Evolutionary conservation across 495 filamentous ascomycete species (phyloP).

Genomic region (Xylaria castorea): DNA sequence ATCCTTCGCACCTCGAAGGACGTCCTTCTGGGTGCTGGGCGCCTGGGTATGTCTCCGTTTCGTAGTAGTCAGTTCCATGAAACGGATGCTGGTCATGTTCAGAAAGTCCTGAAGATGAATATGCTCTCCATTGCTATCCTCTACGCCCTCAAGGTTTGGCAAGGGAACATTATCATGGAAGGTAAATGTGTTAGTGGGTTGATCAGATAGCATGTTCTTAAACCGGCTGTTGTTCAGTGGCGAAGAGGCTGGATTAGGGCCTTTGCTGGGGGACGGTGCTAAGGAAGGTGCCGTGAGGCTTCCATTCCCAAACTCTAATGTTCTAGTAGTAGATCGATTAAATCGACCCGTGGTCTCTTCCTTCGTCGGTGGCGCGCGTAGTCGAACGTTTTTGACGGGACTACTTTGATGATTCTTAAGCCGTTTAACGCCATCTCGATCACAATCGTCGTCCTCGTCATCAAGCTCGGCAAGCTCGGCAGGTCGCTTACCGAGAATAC

Average conservation of each 20-base stretch:
- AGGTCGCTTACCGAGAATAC: constrained; percentile 77
- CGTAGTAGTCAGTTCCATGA: constrained; percentile 93
- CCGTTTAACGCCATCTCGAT: constrained; percentile 68
- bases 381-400: constrained; percentile 75
- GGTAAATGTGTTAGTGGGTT: constrained; percentile 52
- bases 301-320: constrained; percentile 35
- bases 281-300: constrained; percentile 49
- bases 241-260: constrained; percentile 44
- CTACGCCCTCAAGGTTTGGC: constrained; percentile 42
- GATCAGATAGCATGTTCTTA: constrained; percentile 51
- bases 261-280: constrained; percentile 53
- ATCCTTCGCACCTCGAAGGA: constrained; percentile 53
- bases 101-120: constrained; percentile 93
- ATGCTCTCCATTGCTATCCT: constrained; percentile 61
- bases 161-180: constrained; percentile 50
- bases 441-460: constrained; percentile 69
- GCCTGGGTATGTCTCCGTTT: constrained; percentile 87
- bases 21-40: constrained; percentile 55
- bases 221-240: constrained; percentile 59
- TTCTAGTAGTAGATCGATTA: constrained; percentile 58
- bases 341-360: constrained; percentile 67
- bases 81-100: constrained; percentile 92
- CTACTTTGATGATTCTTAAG: constrained; percentile 74
- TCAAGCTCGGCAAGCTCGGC: constrained; percentile 76
- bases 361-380: constrained; percentile 70